Base-by-base conservation (phyloP, 2,329 filamentous ascomycete species). In the Hortaea sp. region DNA sequence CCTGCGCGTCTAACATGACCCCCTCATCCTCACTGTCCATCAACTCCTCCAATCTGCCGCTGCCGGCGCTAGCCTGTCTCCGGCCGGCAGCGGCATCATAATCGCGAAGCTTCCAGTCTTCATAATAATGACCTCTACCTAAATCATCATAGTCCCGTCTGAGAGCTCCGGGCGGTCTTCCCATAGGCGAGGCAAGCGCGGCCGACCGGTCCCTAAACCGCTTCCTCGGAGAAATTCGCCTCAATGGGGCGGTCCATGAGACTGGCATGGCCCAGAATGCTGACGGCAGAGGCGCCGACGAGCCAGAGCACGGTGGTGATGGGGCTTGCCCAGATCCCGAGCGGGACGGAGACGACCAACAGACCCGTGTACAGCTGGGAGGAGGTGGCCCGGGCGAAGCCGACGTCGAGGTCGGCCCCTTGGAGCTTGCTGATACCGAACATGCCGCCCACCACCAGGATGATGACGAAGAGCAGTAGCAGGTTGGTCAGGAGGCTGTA, bases 191-290 rank as follows among this genome's bases (percentile, higher is more conserved):
- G 76, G 73, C 72, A 70, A 77, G 90, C 85, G 92, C 92, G 90
- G 90, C 88, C 90, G 92, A 97, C 89, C 89, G 94, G 39, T 38
- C 46, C 79, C 82, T 97, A 98, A 85, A 98, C 92, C 89, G 92
- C 90, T 90, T 98, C 92, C 12, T 94, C 90, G 78, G 90, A 95
- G 95, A 97, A 97, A 95, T 89, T 89, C 88, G 94, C 90, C 82
- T 95, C 90, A 75, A 97, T 95, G 49, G 90, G 90, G 79, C 95
- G 95, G 68, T 97, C 90, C 84, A 97, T 82, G 66, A 97, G 81
- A 53, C 88, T 78, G 58, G 92, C 92, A 73, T 98, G 92, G 70
- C 92, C 92, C 57, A 97, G 74, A 57, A 97, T 94, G 66, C 83
- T 86, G 66, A 95, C 88, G 66, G 88, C 89, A 58, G 85, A 90